phyloP scores from a whole-genome alignment of 2,329 filamentous ascomycete genomes.

The Aureobasidium melanogenum region DNA sequence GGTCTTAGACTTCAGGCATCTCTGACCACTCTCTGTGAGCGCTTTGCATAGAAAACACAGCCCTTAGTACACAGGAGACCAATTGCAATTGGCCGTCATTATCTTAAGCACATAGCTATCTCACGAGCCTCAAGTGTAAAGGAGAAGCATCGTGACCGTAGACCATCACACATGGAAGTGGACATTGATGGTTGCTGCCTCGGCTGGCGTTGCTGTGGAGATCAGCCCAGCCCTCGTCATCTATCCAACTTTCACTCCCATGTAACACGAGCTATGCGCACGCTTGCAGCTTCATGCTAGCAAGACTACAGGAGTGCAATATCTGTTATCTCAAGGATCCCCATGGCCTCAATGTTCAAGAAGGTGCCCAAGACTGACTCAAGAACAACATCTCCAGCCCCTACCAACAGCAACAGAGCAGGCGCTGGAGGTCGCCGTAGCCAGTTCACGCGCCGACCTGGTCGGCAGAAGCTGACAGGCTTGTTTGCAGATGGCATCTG shows the following conservation, averaged over 20 bases:
- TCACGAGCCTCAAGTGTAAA: too few relatives aligned
- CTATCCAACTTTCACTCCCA: neutral
- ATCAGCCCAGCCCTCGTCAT: neutral
- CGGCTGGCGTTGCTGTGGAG: neutral
- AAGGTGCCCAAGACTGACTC: slow-evolving; percentile 4
- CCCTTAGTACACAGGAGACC: too few relatives aligned
- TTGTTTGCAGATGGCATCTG: slow-evolving; percentile 31
- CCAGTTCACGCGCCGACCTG: neutral
- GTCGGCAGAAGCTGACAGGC: slow-evolving; percentile 16
- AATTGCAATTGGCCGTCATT: too few relatives aligned
- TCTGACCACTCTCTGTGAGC: too few relatives aligned
- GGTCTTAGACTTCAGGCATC: too few relatives aligned
- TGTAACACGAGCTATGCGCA: neutral
- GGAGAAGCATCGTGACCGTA: too few relatives aligned
- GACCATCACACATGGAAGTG: neutral
- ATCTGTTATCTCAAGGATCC: neutral
- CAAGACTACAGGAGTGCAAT: too few relatives aligned
- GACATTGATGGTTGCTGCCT: neutral
- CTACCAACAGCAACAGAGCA: slow-evolving; percentile 2
- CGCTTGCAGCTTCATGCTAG: neutral
- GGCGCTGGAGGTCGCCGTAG: neutral
- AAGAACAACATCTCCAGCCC: neutral
- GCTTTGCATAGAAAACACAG: too few relatives aligned
- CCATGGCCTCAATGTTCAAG: slow-evolving; percentile 7
- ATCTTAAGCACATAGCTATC: too few relatives aligned